Evolutionary conservation across 768 basidiomycete genomes (phyloP).

Genomic region (Xerocomus potaroensis): DNA sequence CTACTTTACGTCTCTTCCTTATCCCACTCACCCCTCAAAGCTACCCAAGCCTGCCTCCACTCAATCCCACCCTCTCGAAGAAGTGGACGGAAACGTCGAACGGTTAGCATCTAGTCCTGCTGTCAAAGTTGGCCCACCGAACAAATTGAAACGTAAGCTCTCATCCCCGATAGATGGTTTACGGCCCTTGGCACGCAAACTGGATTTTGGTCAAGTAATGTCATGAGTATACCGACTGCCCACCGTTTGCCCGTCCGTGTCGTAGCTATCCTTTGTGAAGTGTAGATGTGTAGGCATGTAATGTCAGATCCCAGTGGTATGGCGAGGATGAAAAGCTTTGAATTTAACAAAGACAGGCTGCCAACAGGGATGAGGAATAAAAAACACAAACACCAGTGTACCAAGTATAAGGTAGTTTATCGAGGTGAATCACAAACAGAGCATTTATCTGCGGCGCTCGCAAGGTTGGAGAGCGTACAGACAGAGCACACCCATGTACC

Average conservation of each 20-base stretch:
- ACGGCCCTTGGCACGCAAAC: constrained; percentile 61
- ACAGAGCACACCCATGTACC: constrained; percentile 38
- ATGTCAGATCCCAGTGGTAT: constrained; percentile 4
- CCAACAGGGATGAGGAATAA: constrained; percentile 11
- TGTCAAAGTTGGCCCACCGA: constrained; percentile 47
- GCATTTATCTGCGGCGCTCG: constrained; percentile 44
- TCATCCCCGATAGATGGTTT: constrained; percentile 48
- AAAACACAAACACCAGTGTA: constrained; percentile 6
- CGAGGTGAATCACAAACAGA: constrained; percentile 45
- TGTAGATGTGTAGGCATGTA: constrained; percentile 5
- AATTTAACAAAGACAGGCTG: background rate
- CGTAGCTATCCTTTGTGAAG: background rate
- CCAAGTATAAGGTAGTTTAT: constrained; percentile 17
- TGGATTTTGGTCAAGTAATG: constrained; percentile 60
- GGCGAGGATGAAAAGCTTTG: background rate
- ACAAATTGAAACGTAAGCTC: constrained; percentile 67
- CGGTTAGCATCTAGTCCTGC: constrained; percentile 45
- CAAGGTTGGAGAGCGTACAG: constrained; percentile 44
- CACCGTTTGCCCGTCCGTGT: background rate
- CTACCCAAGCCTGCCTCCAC: constrained; percentile 67
- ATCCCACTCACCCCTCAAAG: constrained; percentile 84
- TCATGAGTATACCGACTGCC: constrained; percentile 3
- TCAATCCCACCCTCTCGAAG: constrained; percentile 61
- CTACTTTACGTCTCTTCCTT: constrained; percentile 83
- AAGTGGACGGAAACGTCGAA: constrained; percentile 72